phyloP scores from a whole-genome alignment of 2,329 filamentous ascomycete genomes.

The Nothopassalora personata region DNA sequence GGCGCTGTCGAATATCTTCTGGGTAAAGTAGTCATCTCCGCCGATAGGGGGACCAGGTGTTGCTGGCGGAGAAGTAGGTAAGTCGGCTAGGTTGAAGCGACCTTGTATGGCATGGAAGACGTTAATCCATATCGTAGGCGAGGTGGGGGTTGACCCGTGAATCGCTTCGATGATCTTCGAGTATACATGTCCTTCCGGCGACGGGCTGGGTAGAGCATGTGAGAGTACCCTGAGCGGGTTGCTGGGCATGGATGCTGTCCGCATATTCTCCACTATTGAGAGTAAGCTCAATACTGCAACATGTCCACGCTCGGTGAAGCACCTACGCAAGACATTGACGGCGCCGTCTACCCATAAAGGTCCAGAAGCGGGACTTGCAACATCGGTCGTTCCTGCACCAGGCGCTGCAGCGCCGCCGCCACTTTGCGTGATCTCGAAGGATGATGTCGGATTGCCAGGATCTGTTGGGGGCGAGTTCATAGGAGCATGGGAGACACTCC shows the following conservation, averaged over 20 bases:
- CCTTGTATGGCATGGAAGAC: slow-evolving; percentile 60
- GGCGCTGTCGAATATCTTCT: slow-evolving; percentile 57
- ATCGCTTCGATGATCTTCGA: slow-evolving; percentile 51
- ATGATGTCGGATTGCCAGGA: slow-evolving; percentile 20
- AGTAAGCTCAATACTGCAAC: neutral
- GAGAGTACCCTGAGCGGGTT: slow-evolving; percentile 53
- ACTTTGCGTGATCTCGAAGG: neutral
- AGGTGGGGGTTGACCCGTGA: slow-evolving; percentile 47
- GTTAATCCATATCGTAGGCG: slow-evolving; percentile 56
- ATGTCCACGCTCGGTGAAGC: neutral
- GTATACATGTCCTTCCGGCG: slow-evolving; percentile 47
- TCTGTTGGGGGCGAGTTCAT: slow-evolving; percentile 40
- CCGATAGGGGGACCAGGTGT: slow-evolving; percentile 50
- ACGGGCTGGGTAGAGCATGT: slow-evolving; percentile 56
- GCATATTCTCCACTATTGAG: slow-evolving; percentile 36
- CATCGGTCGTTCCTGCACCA: neutral
- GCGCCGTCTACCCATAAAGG: slow-evolving; percentile 27
- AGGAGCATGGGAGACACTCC: slow-evolving; percentile 33
- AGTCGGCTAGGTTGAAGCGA: slow-evolving; percentile 56
- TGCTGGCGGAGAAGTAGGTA: slow-evolving; percentile 58
- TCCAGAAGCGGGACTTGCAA: neutral
- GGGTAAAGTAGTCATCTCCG: slow-evolving; percentile 58
- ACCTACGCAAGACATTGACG: slow-evolving; percentile 28
- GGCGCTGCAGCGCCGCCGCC: neutral
- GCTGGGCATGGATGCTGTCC: slow-evolving; percentile 28